Percentiles rank a stretch among this genome's conserved stretches.
Evolutionary conservation across 306 rosid genomes (phyloP).

Genomic region (Sophora flavescens): DNA sequence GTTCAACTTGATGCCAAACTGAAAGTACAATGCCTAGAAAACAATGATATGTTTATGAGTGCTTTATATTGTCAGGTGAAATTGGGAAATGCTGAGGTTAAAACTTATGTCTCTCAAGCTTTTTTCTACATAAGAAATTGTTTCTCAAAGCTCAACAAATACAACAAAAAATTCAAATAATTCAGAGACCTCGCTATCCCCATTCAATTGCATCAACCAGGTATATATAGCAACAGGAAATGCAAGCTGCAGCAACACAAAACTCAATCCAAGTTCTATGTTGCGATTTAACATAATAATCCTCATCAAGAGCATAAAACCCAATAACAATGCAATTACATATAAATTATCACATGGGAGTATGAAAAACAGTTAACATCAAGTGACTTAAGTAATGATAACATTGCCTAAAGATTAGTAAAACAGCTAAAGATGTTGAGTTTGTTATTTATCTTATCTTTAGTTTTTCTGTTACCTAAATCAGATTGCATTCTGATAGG

Average conservation of each 20-base stretch:
- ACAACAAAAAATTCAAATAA: slow-evolving; percentile 37
- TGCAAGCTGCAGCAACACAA: slow-evolving; percentile 75
- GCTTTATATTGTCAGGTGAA: slow-evolving; percentile 2
- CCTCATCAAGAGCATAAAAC: background rate
- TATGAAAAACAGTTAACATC: too few species aligned
- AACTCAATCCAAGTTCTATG: background rate
- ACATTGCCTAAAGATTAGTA: too few species aligned
- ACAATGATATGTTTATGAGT: slow-evolving; percentile 42
- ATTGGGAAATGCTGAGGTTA: slow-evolving; percentile 27
- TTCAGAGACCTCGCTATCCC: slow-evolving; percentile 92
- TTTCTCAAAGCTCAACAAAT: slow-evolving; percentile 20
- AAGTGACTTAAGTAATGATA: too few species aligned
- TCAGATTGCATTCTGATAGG: too few species aligned
- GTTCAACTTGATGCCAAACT: slow-evolving; percentile 97
- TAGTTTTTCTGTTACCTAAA: too few species aligned
- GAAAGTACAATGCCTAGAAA: slow-evolving; percentile 91
- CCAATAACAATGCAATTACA: background rate
- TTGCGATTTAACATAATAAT: background rate
- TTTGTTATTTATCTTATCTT: too few species aligned
- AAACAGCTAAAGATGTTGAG: too few species aligned
- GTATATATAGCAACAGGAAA: slow-evolving; percentile 92
- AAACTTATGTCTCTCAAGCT: slow-evolving; percentile 7
- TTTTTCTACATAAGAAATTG: background rate
- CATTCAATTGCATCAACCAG: slow-evolving; percentile 93
- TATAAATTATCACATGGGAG: background rate